Base-by-base conservation (phyloP, 1,139 yeast genomes). In the Candida sp. region DNA sequence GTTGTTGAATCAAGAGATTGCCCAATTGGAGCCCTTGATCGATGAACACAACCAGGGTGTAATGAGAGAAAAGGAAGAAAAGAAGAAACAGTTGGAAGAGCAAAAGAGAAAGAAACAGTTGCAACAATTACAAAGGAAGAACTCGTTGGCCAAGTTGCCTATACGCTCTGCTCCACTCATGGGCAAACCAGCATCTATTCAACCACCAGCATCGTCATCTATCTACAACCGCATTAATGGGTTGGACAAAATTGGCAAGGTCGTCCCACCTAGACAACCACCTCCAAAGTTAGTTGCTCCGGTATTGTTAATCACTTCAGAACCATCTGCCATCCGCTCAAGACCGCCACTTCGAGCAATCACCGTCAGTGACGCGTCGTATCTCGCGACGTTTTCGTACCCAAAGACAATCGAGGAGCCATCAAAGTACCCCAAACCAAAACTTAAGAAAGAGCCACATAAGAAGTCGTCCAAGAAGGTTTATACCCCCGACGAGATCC, bases 401-500 rank as follows among this genome's bases (percentile, higher is more conserved):
- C 71, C 74, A 9, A 74, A 74, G 53, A 60, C 74, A 17, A 60
- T 63, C 44, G 76, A 71, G 27, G 68, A 64, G 35, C 70, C 71
- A 5, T 60, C 69, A 6, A 62, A 73, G 46, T 70, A 73, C 30
- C 83, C 84, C 33, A 85, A 83, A 63, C 81, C 84, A 5, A 82
- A 63, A 38, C 62, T 68, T 30, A 65, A 66, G 40, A 65, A 60
- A 35, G 72, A 68, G 4, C 44, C 54, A n/a, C 50, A 54, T 1
- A 69, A 67, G 49, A 68, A 79, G 58, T 79, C 78, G 23, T 77
- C 85, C 7, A 86, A 86, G 62, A 84, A 80, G 56, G 81, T 85
- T 3, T 87, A 86, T 59, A 70, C 84, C 2, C 62, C 83, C 39
- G 91, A 87, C 43, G 98, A 93, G 60, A 91, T 93, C 40, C 98